phyloP scores from a whole-genome alignment of 2,329 filamentous ascomycete species.

The Diaporthe helianthi region DNA sequence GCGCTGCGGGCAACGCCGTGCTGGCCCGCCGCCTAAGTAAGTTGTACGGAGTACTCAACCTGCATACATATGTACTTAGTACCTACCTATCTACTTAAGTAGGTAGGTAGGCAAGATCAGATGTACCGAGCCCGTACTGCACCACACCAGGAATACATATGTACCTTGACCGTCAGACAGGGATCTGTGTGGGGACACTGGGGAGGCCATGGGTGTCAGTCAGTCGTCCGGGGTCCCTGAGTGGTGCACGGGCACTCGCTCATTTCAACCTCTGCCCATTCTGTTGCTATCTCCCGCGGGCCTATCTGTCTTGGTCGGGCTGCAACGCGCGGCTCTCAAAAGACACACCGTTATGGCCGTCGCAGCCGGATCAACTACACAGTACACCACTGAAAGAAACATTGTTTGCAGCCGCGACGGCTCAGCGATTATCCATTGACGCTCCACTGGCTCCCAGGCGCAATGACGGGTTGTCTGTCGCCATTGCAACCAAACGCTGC shows the following conservation, averaged over 20 bases:
- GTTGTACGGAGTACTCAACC: no score
- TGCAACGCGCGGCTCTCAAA: slow-evolving; percentile 15
- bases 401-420: neutral
- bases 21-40: slow-evolving; percentile 19
- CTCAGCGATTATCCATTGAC: neutral
- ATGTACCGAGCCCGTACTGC: slow-evolving; percentile 16
- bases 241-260: slow-evolving; percentile 25
- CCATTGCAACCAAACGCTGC: neutral
- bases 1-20: slow-evolving; percentile 23
- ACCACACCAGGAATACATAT: neutral
- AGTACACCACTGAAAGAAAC: no score
- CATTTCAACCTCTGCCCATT: slow-evolving; percentile 23
- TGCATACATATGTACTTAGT: no score
- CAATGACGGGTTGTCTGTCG: neutral
- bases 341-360: neutral
- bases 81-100: no score
- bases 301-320: slow-evolving; percentile 6
- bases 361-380: neutral
- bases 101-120: no score
- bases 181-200: slow-evolving; percentile 9
- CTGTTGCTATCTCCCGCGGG: slow-evolving; percentile 9
- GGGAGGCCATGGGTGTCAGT: slow-evolving; percentile 20
- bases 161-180: slow-evolving; percentile 6
- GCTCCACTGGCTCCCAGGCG: neutral
- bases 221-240: slow-evolving; percentile 16